Base-by-base conservation (phyloP, 2,329 filamentous ascomycete species). In the Colletotrichum filicis region DNA sequence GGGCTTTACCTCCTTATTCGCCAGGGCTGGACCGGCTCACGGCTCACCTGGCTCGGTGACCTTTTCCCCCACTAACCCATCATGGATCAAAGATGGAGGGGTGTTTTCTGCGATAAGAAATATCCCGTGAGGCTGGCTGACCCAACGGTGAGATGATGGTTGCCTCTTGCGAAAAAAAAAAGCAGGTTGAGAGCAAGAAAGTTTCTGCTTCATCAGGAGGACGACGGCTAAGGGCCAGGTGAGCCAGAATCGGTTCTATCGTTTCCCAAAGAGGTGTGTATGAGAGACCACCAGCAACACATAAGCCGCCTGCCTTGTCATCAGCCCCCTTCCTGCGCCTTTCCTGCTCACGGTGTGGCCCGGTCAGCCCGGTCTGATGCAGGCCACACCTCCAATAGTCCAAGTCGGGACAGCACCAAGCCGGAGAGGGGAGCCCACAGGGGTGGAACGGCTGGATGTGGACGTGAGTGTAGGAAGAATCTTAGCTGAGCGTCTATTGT, bases 311-410 rank as follows among this genome's bases (percentile, higher is more conserved):
- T 46, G 37, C 37, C 37, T 42, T 42, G 22, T 35, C 26, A 42
- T 35, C 68, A 71, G 68, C 64, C 35, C 64, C 35, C 64, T 62
- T 49, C 58, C 64, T 57, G 24, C 63, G 3, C 46, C 56, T 60
- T 49, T 49, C 59, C 42, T 30, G 16, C 26, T 22, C 59, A 28
- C 62, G 68, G 68, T 60, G 49, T 62, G 64, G 19, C 35, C 64
- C 63, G 68, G 68, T 57, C 49, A 71, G 63, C 68, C 63, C 49
- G 35, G 68, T 58, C 57, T 35, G 68, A 64, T 60, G 42, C 66
- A 69, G 28, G 46, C 28, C 66, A 72, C 52, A 60, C 55, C 53
- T 56, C 14, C 55, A 30, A 5, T 42, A 16, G 11, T 19, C 70
- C 59, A 19, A 5, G 26, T 70, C 24, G 55, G 70, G 66, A 59